These are phyloP conservation scores for Exophiala sideris DNA, from an alignment of 2,329 filamentous ascomycete genomes.

Conservation along the genomic window DNA sequence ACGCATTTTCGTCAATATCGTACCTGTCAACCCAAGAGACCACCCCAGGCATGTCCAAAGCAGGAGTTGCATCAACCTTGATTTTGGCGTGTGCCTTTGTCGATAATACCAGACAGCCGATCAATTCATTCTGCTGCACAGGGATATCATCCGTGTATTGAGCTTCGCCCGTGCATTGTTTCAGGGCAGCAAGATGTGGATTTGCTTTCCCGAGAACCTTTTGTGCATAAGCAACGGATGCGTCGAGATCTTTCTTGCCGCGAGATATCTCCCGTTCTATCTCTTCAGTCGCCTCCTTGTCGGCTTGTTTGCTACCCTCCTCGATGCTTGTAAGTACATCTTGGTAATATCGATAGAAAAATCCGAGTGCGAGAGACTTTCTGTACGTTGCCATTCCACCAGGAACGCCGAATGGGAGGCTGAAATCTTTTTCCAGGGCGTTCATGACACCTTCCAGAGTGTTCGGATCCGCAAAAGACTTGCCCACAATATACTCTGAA, in stretches of 20 bases:
- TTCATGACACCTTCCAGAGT: constrained; percentile 89
- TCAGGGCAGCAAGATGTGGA: constrained; percentile 83
- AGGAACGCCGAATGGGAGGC: constrained; percentile 83
- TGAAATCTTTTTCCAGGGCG: constrained; percentile 83
- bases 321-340: constrained; percentile 63
- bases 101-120: constrained; percentile 82
- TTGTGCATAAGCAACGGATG: constrained; percentile 73
- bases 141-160: constrained; percentile 97
- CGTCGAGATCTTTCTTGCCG: constrained; percentile 73
- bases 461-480: constrained; percentile 72
- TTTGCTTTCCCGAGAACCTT: constrained; percentile 81
- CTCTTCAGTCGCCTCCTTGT: constrained; percentile 74
- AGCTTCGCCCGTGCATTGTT: constrained; percentile 89
- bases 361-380: constrained; percentile 82
- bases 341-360: constrained; percentile 97
- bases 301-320: constrained; percentile 52
- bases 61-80: constrained; percentile 69
- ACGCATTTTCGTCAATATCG: constrained; percentile 83
- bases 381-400: constrained; percentile 97
- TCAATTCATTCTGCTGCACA: constrained; percentile 78
- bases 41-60: constrained; percentile 81
- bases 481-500: constrained; percentile 70
- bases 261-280: constrained; percentile 80
- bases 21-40: constrained; percentile 77
- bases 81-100: constrained; percentile 82